These are phyloP conservation scores for Vaccinium myrtillus DNA, from an alignment of 148 eudicot species.

Conservation along the genomic window DNA sequence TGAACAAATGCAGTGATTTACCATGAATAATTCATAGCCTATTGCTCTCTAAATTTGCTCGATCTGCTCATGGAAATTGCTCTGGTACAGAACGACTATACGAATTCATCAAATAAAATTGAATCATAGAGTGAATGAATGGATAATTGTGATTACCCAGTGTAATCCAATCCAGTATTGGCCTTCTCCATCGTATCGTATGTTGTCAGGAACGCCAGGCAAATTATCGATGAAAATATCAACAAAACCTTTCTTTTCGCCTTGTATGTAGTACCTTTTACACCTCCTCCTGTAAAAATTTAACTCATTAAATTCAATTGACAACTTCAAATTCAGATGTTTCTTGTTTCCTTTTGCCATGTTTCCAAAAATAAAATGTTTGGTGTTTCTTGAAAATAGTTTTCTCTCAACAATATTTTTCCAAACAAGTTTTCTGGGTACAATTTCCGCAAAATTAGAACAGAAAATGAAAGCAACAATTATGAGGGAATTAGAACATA, in stretches of 20 bases:
- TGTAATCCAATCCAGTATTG: slow-evolving; percentile 60
- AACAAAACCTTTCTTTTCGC: too few relatives aligned
- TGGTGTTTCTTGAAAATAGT: background rate
- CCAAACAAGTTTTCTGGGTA: background rate
- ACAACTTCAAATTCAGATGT: background rate
- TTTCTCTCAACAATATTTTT: background rate
- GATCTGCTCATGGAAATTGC: background rate
- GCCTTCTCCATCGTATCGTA: slow-evolving; percentile 43
- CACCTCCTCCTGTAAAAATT: slow-evolving; percentile 41
- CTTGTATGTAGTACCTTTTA: slow-evolving; percentile 14
- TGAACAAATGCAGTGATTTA: background rate
- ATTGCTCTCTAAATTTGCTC: background rate
- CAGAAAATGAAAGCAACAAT: background rate
- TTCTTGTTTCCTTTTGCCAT: too few relatives aligned
- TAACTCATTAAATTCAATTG: background rate
- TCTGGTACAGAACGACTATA: too few relatives aligned
- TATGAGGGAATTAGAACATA: slow-evolving; percentile 24
- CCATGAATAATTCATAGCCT: background rate
- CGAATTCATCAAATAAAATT: background rate
- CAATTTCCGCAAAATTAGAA: background rate
- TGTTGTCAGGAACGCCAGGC: too few relatives aligned
- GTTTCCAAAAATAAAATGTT: background rate
- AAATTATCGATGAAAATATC: too few relatives aligned
- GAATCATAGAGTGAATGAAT: background rate
- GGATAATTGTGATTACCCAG: slow-evolving; percentile 30